These are phyloP conservation scores for Venturia effusa DNA, from an alignment of 2,329 filamentous ascomycete genomes.

Conservation along the genomic window DNA sequence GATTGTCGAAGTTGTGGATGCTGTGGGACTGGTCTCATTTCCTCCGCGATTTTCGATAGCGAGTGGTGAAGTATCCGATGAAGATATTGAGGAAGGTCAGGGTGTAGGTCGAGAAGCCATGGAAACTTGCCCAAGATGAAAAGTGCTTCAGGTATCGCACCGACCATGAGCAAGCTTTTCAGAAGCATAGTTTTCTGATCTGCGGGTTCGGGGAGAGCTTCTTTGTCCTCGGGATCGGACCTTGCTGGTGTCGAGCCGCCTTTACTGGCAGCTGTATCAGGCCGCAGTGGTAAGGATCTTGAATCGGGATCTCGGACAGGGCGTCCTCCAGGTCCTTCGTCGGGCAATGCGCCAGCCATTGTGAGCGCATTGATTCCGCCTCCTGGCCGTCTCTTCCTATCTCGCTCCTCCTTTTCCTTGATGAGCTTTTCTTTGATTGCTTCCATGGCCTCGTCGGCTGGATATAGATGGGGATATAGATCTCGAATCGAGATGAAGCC, in stretches of 20 bases:
- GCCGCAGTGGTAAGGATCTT: constrained; percentile 19
- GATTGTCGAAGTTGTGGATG: constrained; percentile 24
- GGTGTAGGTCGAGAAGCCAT: constrained; percentile 79
- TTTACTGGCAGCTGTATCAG: constrained; percentile 12
- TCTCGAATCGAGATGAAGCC: constrained; percentile 91
- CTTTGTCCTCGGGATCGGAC: constrained; percentile 30
- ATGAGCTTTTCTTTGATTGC: constrained; percentile 56
- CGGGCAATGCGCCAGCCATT: constrained; percentile 74
- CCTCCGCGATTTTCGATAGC: constrained; percentile 61
- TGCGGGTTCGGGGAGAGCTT: constrained; percentile 44
- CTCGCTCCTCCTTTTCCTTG: constrained; percentile 69
- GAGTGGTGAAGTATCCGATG: constrained; percentile 79
- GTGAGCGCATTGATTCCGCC: constrained; percentile 72
- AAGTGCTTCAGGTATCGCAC: constrained; percentile 82
- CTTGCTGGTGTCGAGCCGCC: constrained; percentile 27
- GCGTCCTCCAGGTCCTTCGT: constrained; percentile 51
- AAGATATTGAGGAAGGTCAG: constrained; percentile 68
- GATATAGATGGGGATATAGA: constrained; percentile 85
- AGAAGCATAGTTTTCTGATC: constrained; percentile 85
- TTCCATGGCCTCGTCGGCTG: constrained; percentile 74
- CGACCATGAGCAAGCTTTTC: constrained; percentile 77
- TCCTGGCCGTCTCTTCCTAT: constrained; percentile 59
- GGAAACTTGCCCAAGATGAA: constrained; percentile 88
- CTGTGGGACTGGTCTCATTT: constrained; percentile 37
- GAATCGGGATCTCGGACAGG: constrained; percentile 47